Base-by-base conservation (phyloP, 106 monocot species). In the Hemerocallis citrina region DNA sequence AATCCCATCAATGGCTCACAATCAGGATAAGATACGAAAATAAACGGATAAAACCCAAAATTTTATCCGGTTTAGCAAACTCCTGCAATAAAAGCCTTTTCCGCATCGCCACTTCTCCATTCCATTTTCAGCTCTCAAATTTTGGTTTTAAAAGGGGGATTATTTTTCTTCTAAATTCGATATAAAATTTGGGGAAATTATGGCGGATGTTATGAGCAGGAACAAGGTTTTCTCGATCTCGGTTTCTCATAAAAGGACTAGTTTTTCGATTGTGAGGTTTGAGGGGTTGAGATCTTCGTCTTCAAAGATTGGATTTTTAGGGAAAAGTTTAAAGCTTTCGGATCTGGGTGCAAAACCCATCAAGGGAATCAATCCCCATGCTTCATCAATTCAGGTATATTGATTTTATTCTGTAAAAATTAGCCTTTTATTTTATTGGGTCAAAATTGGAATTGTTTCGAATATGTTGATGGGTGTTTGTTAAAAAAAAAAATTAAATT, bases 151-250 rank as follows among this genome's bases (percentile, higher is more conserved):
- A n/a, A n/a, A n/a, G n/a, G n/a, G n/a, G n/a, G n/a, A n/a, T n/a
- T n/a, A n/a, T n/a, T n/a, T n/a, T n/a, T n/a, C n/a, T n/a, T n/a
- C n/a, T n/a, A n/a, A n/a, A n/a, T n/a, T n/a, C n/a, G n/a, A n/a
- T n/a, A n/a, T n/a, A n/a, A n/a, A n/a, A n/a, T n/a, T n/a, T n/a
- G n/a, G n/a, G n/a, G n/a, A n/a, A n/a, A n/a, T n/a, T n/a, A 57
- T 57, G 57, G 57, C 57, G 7, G 57, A 57, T 57, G 57, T 57
- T 34, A 20, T 57, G 57, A 37, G 36, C 57, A 57, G 36, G 36
- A 36, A 6, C 15, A 54, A 30, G 2, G 7, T 54, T 7, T 54
- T 54, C 4, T 9, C 54, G 25, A 28, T 29, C 19, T 54, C 28
- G 44, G 17, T 44, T 4, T 54, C 31, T 30, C 25, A 31, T 29